Conservation (phyloP, 2,329 filamentous ascomycete species). For the Pyrenochaeta sp. region DNA sequence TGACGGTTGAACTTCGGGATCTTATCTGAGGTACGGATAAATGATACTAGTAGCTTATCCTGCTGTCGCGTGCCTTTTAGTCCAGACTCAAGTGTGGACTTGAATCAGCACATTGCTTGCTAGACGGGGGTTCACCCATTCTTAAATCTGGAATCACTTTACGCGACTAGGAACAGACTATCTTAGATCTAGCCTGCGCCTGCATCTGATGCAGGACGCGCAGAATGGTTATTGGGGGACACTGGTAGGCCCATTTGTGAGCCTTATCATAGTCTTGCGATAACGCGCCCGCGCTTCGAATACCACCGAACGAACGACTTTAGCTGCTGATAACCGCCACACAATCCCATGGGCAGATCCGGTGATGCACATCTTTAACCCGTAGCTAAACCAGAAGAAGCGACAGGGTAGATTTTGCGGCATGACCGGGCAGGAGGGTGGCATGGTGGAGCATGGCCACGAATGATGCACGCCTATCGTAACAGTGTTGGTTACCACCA, state of each 20-base stretch:
- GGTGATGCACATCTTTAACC: conserved; percentile 5
- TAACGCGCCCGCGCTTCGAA: conserved; percentile 13
- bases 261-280: conserved; percentile 33
- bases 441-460: conserved; percentile 13
- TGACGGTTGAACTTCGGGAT: background rate
- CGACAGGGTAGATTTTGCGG: conserved; percentile 9
- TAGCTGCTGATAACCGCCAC: conserved; percentile 8
- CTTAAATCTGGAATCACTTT: conserved; percentile 15
- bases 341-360: conserved; percentile 4
- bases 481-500: conserved; percentile 20
- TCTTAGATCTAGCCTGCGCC: conserved; percentile 4
- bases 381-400: background rate
- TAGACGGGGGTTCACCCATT: conserved; percentile 14
- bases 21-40: background rate
- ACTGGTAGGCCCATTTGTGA: conserved; percentile 26
- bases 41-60: background rate
- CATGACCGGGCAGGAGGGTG: conserved; percentile 3
- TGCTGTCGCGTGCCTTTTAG: background rate
- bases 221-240: conserved; percentile 2
- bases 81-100: background rate
- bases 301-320: conserved; percentile 8
- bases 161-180: conserved; percentile 1
- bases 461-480: conserved; percentile 22
- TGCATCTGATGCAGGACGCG: conserved; percentile 15
- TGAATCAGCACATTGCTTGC: conserved; percentile 1